Base-by-base conservation (phyloP, 495 filamentous ascomycete species). In the Aspergillus wentii region DNA sequence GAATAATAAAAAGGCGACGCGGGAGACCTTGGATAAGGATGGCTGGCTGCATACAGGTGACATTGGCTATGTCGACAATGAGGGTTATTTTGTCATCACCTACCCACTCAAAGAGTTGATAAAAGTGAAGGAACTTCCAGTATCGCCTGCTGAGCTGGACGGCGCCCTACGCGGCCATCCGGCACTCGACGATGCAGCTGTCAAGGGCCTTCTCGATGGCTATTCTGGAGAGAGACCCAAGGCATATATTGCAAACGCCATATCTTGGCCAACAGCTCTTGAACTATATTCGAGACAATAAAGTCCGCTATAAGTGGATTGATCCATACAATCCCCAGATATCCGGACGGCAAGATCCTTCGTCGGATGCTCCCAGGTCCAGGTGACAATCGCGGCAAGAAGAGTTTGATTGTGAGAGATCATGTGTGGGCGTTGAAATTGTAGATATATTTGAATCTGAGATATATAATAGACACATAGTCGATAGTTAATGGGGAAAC, bases 91-190 rank as follows among this genome's bases (percentile, higher is more conserved):
- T 14, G 63, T 70, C 3, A 83, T 87, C 38, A 74, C 71, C 5
- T 82, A 87, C 41, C 65, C 83, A 0, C 72, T 85, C 34, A 87
- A 87, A 65, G 82, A 86, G 59, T 71, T 86, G 66, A 85, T 86
- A 54, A 86, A 86, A 53, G 82, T 86, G 15, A 83, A 84, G 43
- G 83, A 80, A 3, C 79, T 82, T 41, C 76, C 71, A 15, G 81
- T 88, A 20, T 82, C 80, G 30, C 83, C 82, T 1, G 82, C 80
- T 0, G 83, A 85, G 56, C 57, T 86, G 2, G 82, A 86, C 49
- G 80, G 81, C 39, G 54, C 79, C 14, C 46, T 83, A 6, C 64
- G 82, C 3, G 75, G 75, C 0, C 74, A 82, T 44, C 35, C 48
- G 2, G 65, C 64, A n/a, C 70, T 83, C 0, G 75, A 78, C 26